Evolutionary conservation across 192 early-diverging fungal genomes (phyloP).

Genomic region (Radiomyces spectabilis): DNA sequence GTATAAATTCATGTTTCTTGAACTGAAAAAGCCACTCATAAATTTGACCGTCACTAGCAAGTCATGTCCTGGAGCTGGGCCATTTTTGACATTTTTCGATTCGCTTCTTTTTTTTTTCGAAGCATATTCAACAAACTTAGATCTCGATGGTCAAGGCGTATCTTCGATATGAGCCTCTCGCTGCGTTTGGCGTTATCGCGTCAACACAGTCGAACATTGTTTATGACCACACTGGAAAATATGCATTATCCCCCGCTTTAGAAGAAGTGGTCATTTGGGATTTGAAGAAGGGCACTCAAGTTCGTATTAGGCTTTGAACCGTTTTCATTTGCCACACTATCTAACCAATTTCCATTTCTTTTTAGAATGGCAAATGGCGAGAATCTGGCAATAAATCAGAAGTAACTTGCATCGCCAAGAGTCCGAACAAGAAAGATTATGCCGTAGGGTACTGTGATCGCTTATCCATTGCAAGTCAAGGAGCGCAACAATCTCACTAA

Average conservation of each 20-base stretch:
- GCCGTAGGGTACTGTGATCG: slow-evolving; percentile 71
- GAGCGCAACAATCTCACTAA: not conserved
- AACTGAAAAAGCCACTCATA: too few relatives aligned
- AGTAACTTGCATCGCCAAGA: slow-evolving; percentile 74
- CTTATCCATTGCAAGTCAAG: not conserved
- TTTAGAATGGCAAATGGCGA: slow-evolving; percentile 61
- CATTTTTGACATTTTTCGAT: too few relatives aligned
- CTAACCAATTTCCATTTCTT: not conserved
- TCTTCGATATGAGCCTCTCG: slow-evolving; percentile 71
- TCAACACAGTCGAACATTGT: slow-evolving; percentile 60
- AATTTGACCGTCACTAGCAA: too few relatives aligned
- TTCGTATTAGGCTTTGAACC: slow-evolving; percentile 15
- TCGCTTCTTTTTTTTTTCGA: too few relatives aligned
- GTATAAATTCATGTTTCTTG: too few relatives aligned
- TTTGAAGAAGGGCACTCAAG: slow-evolving; percentile 70
- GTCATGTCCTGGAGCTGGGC: too few relatives aligned
- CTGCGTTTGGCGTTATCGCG: slow-evolving; percentile 80
- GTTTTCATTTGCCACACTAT: not conserved
- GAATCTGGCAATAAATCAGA: slow-evolving; percentile 78
- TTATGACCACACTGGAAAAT: slow-evolving; percentile 62
- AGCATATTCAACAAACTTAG: too few relatives aligned
- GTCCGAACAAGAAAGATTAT: slow-evolving; percentile 59
- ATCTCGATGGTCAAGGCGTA: slow-evolving; percentile 80
- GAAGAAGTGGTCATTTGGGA: slow-evolving; percentile 84
- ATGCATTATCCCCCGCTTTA: slow-evolving; percentile 74